Evolutionary conservation across 1,284 basidiomycete genomes (phyloP).

Genomic region (Flammula alnicola): DNA sequence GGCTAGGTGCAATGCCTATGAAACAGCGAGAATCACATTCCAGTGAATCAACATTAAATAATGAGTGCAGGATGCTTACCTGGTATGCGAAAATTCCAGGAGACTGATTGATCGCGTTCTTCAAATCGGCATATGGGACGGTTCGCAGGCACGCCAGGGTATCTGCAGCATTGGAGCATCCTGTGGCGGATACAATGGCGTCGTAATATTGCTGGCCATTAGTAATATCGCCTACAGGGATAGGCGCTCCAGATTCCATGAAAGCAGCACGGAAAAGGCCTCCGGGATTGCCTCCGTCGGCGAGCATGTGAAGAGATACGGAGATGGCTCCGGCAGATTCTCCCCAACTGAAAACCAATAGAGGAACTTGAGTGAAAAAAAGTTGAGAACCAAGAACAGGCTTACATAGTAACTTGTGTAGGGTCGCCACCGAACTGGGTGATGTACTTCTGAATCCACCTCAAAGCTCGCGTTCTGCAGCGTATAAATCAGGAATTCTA

Average conservation of each 20-base stretch:
- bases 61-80: no score
- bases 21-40: no score
- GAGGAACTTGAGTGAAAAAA: neutral
- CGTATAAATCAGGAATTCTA: neutral
- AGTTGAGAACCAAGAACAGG: constrained; percentile 1
- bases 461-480: constrained; percentile 18
- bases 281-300: constrained; percentile 50
- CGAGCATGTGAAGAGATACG: constrained; percentile 54
- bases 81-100: constrained; percentile 52
- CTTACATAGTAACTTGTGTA: constrained; percentile 40
- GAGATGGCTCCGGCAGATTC: constrained; percentile 65
- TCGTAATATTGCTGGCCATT: constrained; percentile 50
- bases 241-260: constrained; percentile 56
- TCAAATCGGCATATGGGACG: constrained; percentile 45
- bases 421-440: constrained; percentile 10
- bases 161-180: constrained; percentile 45
- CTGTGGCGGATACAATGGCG: constrained; percentile 44
- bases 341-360: constrained; percentile 46
- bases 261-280: constrained; percentile 56
- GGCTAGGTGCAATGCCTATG: constrained; percentile 40
- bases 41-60: no score
- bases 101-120: constrained; percentile 46
- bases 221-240: constrained; percentile 48
- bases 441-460: constrained; percentile 20
- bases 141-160: constrained; percentile 54